Conservation (phyloP, 2,329 filamentous ascomycete species). For the Fusarium albidum region DNA sequence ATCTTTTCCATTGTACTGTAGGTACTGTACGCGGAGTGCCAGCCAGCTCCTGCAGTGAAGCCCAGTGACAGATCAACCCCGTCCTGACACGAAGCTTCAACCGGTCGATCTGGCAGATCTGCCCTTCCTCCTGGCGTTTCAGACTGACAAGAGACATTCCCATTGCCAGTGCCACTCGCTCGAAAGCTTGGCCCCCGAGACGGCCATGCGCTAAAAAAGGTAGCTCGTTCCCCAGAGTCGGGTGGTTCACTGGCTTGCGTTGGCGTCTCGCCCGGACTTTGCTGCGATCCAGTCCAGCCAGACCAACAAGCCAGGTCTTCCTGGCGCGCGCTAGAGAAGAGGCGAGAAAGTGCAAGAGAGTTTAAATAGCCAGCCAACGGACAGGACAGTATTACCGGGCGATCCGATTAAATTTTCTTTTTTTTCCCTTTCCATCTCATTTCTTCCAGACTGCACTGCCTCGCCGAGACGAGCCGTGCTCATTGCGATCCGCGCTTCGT, state of each 20-base stretch:
- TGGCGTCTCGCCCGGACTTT: neutral
- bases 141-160: conserved; percentile 15
- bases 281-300: neutral
- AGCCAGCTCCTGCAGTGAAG: conserved; percentile 1
- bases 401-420: too few relatives aligned
- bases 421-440: too few relatives aligned
- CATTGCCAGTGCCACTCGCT: conserved; percentile 14
- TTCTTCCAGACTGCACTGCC: conserved; percentile 9
- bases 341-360: neutral
- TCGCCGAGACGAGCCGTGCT: conserved; percentile 7
- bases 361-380: neutral
- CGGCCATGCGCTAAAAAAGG: conserved; percentile 13
- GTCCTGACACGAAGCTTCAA: conserved; percentile 4
- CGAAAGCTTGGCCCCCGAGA: conserved; percentile 27
- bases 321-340: conserved; percentile 17
- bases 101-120: conserved; percentile 24
- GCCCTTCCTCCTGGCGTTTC: conserved; percentile 17
- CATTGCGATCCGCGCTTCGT: conserved; percentile 32
- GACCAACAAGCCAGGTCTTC: neutral
- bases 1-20: too few relatives aligned
- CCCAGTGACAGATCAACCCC: conserved; percentile 2
- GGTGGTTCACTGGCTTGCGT: conserved; percentile 11
- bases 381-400: conserved; percentile 18
- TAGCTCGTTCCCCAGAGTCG: conserved; percentile 29
- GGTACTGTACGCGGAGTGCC: conserved; percentile 4